These are phyloP conservation scores for Ilyonectria sp. DNA, from an alignment of 2,329 filamentous ascomycete genomes.

Conservation along the genomic window DNA sequence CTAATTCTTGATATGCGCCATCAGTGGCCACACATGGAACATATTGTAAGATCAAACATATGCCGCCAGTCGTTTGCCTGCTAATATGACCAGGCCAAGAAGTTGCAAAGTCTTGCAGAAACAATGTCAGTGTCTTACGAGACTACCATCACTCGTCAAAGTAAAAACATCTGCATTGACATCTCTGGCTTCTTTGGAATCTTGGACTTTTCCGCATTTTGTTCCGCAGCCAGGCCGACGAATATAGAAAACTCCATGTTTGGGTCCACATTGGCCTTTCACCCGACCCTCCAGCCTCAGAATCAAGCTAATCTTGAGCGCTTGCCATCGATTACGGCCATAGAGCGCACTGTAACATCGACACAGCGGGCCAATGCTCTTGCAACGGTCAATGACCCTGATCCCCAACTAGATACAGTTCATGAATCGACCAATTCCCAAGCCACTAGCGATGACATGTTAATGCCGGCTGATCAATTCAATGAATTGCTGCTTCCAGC, in stretches of 20 bases:
- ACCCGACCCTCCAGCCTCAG: background rate
- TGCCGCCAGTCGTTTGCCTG: too few relatives aligned
- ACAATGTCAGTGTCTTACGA: slow-evolving; percentile 11
- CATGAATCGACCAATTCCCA: background rate
- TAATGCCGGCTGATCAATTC: too few relatives aligned
- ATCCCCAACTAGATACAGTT: background rate
- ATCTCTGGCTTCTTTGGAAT: slow-evolving; percentile 19
- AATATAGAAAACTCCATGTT: background rate
- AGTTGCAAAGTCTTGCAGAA: slow-evolving; percentile 10
- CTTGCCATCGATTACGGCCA: slow-evolving; percentile 12
- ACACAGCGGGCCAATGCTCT: too few relatives aligned
- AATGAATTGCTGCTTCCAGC: slow-evolving; percentile 19
- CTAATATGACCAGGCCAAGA: background rate
- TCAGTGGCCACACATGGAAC: slow-evolving; percentile 4
- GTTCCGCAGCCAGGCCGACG: background rate
- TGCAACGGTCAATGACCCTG: background rate
- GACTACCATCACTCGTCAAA: background rate
- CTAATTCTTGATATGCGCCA: background rate
- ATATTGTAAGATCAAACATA: background rate
- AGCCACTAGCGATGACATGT: background rate
- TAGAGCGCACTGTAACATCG: background rate
- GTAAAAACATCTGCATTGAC: slow-evolving; percentile 4
- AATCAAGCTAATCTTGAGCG: background rate
- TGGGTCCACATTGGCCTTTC: background rate
- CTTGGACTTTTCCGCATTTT: slow-evolving; percentile 1